These are phyloP conservation scores for Fraxinus anomala DNA, from an alignment of 257 asterid genomes.

Conservation along the genomic window DNA sequence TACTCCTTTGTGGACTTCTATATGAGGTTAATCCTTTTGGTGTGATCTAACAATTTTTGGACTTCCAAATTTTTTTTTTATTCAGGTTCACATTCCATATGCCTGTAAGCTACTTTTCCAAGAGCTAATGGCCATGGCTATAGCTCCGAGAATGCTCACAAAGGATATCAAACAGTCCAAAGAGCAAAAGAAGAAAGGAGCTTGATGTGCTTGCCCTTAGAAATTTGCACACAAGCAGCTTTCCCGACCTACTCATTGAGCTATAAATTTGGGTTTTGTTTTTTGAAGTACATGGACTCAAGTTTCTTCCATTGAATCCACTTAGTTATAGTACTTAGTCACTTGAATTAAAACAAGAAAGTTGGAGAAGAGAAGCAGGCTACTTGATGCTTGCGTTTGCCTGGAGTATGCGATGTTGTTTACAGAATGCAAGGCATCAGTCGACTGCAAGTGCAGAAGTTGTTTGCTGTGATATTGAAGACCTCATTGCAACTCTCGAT, in stretches of 20 bases:
- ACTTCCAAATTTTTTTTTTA: neutral
- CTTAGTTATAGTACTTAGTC: neutral
- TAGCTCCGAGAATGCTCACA: conserved; percentile 94
- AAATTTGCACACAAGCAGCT: neutral
- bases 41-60: neutral
- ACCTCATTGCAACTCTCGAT: neutral
- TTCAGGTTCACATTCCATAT: conserved; percentile 56
- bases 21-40: neutral
- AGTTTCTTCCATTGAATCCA: neutral
- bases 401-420: neutral
- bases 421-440: neutral
- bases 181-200: conserved; percentile 61
- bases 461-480: neutral
- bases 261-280: neutral
- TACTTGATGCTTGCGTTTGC: neutral
- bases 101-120: conserved; percentile 80
- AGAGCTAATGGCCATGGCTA: conserved; percentile 97
- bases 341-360: neutral
- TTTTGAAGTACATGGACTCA: neutral
- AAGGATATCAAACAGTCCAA: conserved; percentile 66
- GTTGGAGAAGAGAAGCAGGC: neutral
- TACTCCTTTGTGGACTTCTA: neutral
- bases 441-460: neutral
- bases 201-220: conserved; percentile 16
- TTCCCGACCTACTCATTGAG: neutral